Evolutionary conservation across 2,329 filamentous ascomycete species (phyloP), one percentile per base, ranked within the genome.

Genomic region (Pestalotiopsis sp.): DNA sequence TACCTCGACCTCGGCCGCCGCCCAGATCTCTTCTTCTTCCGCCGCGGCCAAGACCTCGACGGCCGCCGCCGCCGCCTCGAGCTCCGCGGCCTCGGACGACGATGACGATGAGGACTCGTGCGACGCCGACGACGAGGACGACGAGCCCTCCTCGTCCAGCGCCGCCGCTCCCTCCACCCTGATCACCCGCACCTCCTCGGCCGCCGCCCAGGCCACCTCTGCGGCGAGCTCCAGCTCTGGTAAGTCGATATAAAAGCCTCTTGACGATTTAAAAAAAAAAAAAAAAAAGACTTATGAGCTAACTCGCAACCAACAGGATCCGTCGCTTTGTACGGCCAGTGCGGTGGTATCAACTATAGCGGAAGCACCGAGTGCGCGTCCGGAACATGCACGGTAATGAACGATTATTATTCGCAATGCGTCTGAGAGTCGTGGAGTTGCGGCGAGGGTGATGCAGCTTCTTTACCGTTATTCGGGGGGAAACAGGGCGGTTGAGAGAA

Each of bases 321-420:
- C 13, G 61, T 45, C n/a, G 14, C 38, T 12, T 5, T 64, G 11
- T 64, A 49, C 17, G 61, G 40, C 13, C 61, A 64, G 40, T 64
- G 61, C 14, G 61, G 61, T 14, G 61, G 61, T 17, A 49, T 40
- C 25, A 20, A 25, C 20, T 64, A 49, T 23, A 45, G 38, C 14
- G 61, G 61, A 45, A 40, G n/a, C 36, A 64, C 61, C 38, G 20
- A 17, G 4, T 64, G 61, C 25, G 61, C 38, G 14, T 49, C 38
- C 4, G 61, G 61, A 3, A 49, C 61, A 14, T 64, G 61, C 61
- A 52, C 59, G 45, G 57, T 59, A 14, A 25, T 64, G 61, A 45
- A 64, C 38, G 40, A 52, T 45, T 68, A 65, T 31, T 65, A 57
- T 49, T 68, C 63, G 38, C 45, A 61, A 58, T 71, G 68, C 57